Conservation (phyloP, 495 filamentous ascomycete species). For the Aspergillus avenaceus region DNA sequence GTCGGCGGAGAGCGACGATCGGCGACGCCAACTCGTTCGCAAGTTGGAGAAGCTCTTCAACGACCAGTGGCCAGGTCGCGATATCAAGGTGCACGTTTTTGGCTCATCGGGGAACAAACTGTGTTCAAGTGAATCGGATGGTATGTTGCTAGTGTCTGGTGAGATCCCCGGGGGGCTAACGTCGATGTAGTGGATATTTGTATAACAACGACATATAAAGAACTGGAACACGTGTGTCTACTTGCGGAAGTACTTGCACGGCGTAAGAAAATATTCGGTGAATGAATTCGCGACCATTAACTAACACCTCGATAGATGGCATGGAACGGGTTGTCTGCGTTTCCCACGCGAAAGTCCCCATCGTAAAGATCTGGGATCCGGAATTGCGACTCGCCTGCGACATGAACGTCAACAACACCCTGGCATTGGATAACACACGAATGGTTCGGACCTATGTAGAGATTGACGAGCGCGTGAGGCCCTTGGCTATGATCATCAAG, state of each 20-base stretch:
- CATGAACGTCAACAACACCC: constrained; percentile 97
- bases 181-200: constrained; percentile 79
- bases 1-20: constrained; percentile 69
- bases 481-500: constrained; percentile 92
- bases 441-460: constrained; percentile 98
- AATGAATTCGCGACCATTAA: not conserved
- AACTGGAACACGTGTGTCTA: constrained; percentile 80
- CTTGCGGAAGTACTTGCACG: constrained; percentile 78
- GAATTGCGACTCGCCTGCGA: constrained; percentile 88
- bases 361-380: constrained; percentile 98
- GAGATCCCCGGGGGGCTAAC: constrained; percentile 15
- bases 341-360: constrained; percentile 90
- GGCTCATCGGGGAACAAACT: constrained; percentile 94
- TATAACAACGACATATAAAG: constrained; percentile 84
- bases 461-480: constrained; percentile 85
- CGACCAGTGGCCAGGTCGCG: constrained; percentile 82
- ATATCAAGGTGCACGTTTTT: constrained; percentile 90
- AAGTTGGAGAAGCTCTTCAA: constrained; percentile 88
- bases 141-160: constrained; percentile 46
- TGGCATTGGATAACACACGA: constrained; percentile 91
- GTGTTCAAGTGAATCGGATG: constrained; percentile 94
- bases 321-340: constrained; percentile 96
- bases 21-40: constrained; percentile 67
- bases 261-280: constrained; percentile 55
- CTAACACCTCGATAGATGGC: constrained; percentile 58